Evolutionary conservation across 2,329 filamentous ascomycete species (phyloP).

Genomic region (Colletotrichum sp.): DNA sequence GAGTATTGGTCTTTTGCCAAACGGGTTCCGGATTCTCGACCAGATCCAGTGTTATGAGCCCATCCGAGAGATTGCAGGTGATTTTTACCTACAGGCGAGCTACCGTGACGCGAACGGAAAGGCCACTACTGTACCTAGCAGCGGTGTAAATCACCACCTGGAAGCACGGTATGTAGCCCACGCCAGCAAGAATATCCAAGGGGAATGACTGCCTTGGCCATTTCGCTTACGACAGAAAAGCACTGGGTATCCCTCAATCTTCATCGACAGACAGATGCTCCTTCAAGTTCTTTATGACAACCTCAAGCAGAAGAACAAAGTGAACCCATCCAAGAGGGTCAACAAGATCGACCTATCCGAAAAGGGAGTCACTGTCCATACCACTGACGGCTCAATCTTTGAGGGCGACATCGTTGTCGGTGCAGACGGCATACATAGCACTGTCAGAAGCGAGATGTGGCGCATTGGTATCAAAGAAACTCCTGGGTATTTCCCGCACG

Average conservation of each 20-base stretch:
- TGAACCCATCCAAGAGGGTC: conserved; percentile 21
- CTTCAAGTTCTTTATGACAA: conserved; percentile 37
- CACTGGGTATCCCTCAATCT: conserved; percentile 33
- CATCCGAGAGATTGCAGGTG: conserved; percentile 25
- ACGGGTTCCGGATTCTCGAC: conserved; percentile 50
- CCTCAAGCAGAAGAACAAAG: conserved; percentile 29
- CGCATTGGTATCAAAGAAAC: conserved; percentile 23
- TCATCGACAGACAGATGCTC: conserved; percentile 40
- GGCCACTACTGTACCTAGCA: conserved; percentile 15
- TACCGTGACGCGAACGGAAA: conserved; percentile 7
- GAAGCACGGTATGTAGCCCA: neutral
- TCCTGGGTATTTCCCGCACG: conserved; percentile 26
- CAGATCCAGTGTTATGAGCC: conserved; percentile 43
- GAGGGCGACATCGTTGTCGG: conserved; percentile 40
- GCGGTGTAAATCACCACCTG: neutral
- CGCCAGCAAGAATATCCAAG: no score
- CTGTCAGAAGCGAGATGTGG: conserved; percentile 34
- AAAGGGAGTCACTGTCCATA: conserved; percentile 30
- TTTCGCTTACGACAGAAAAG: neutral
- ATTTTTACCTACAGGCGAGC: neutral
- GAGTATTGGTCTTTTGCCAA: conserved; percentile 47
- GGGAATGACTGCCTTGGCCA: neutral
- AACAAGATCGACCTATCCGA: neutral
- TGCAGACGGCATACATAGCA: conserved; percentile 46
- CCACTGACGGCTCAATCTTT: conserved; percentile 31